Base-by-base conservation (phyloP, 2,329 filamentous ascomycete genomes). In the Alternaria angustiovoidea region DNA sequence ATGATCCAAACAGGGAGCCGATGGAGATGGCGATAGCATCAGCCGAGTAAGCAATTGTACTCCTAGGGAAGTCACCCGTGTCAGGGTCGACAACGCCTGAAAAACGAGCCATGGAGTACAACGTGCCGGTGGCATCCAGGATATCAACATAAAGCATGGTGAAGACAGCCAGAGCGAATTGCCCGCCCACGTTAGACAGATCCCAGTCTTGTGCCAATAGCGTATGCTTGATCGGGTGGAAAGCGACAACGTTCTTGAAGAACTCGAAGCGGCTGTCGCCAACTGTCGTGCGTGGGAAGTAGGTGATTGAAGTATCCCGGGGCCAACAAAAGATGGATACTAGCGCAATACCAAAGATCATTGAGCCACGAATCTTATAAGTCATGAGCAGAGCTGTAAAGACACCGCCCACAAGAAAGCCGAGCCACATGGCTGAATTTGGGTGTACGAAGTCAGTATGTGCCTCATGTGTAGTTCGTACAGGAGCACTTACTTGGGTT, bases 141-240 rank as follows among this genome's bases (percentile, higher is more conserved):
- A 96, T 94, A 73, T 96, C 93, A 67, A 96, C 92, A 71, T 96
- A 96, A 28, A 96, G 84, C 81, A 96, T 96, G 5, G 93, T 96
- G 77, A 96, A 89, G 64, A 96, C 87, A 0, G 93, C 93, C 47
- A 95, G 83, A 22, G 89, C 90, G 71, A 96, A 96, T 72, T 95
- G 89, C 2, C 87, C 87, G 16, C 90, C 89, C 54, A 91, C 88
- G 2, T 83, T 83, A 2, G 84, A 80, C 20, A 96, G 82, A 68
- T 90, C 81, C 89, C 91, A 96, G 54, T 92, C 81, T 73, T 93
- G 91, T 1, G 89, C 91, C 22, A 84, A 85, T 8, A 96, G 83
- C 2, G 86, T 90, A 43, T 86, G 85, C 64, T 85, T 76, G 74
- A 96, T 96, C 7, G 88, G 85, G 73, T 94, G 92, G 82, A 96